These are phyloP conservation scores for Populus pruinosa DNA, from an alignment of 345 rosid genomes.

Conservation along the genomic window DNA sequence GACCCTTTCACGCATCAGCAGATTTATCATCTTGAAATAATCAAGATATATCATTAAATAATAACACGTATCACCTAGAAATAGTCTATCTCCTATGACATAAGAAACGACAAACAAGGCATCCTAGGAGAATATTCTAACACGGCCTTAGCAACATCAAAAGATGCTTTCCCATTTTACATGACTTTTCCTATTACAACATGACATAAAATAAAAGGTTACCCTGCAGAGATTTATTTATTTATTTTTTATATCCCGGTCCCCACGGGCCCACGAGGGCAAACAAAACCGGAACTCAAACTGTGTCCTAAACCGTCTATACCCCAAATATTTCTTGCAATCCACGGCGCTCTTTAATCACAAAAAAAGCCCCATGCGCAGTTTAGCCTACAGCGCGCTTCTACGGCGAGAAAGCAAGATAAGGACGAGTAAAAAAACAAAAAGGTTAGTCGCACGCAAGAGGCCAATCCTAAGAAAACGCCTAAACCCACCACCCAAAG, in stretches of 20 bases:
- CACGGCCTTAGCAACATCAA: neutral
- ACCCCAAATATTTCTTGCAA: slow-evolving; percentile 4
- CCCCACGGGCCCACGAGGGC: neutral
- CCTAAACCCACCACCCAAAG: neutral
- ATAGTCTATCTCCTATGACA: neutral
- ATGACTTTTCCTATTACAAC: neutral
- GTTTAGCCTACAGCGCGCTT: neutral
- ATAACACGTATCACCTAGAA: neutral
- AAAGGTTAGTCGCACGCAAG: neutral
- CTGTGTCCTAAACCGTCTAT: neutral
- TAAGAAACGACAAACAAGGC: neutral
- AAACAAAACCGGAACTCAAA: slow-evolving; percentile 21
- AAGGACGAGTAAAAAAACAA: too few relatives aligned
- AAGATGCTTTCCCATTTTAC: neutral
- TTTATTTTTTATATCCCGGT: neutral
- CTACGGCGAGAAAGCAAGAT: too few relatives aligned
- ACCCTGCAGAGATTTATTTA: too few relatives aligned
- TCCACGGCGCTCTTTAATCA: slow-evolving; percentile 2
- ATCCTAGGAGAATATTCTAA: neutral
- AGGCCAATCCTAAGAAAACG: too few relatives aligned
- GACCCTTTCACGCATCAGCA: neutral
- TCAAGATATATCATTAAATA: neutral
- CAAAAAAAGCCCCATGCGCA: neutral
- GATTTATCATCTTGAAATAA: neutral
- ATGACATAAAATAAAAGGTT: neutral